A percentile compares a stretch with the other conserved stretches of the same genome.
These are phyloP conservation scores for Cryptococcus sp. DNA, from an alignment of 1,284 basidiomycete genomes.

Conservation along the genomic window DNA sequence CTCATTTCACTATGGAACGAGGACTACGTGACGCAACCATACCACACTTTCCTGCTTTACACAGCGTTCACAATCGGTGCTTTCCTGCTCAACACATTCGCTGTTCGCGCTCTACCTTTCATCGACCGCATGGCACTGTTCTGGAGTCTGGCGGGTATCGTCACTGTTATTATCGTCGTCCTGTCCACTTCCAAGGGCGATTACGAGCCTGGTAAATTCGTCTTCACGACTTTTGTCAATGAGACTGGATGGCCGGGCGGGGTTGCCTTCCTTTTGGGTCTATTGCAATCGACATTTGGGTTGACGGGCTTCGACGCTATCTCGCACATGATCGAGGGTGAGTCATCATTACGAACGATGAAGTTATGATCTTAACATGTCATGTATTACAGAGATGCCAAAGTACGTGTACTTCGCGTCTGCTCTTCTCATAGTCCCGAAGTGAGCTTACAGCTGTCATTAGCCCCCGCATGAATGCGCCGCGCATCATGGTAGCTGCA, in stretches of 20 bases:
- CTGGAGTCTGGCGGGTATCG: slow-evolving; percentile 48
- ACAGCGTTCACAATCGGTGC: slow-evolving; percentile 26
- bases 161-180: slow-evolving; percentile 49
- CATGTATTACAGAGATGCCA: background rate
- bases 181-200: slow-evolving; percentile 43
- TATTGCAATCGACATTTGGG: slow-evolving; percentile 52
- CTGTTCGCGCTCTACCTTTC: slow-evolving; percentile 31
- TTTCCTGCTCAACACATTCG: slow-evolving; percentile 40
- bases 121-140: slow-evolving; percentile 40
- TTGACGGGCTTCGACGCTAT: slow-evolving; percentile 46
- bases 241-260: slow-evolving; percentile 55
- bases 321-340: slow-evolving; percentile 31
- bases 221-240: slow-evolving; percentile 52
- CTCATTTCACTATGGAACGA: slow-evolving; percentile 44
- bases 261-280: slow-evolving; percentile 53
- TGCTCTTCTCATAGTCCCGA: slow-evolving; percentile 39
- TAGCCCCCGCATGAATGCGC: slow-evolving; percentile 4
- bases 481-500: slow-evolving; percentile 53
- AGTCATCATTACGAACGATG: background rate
- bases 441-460: background rate
- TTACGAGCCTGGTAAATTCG: slow-evolving; percentile 48
- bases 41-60: slow-evolving; percentile 34
- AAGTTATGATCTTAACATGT: background rate
- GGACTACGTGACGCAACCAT: slow-evolving; percentile 29
- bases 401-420: background rate